phyloP scores from a whole-genome alignment of 768 basidiomycete species.

The Lactarius evosmus region DNA sequence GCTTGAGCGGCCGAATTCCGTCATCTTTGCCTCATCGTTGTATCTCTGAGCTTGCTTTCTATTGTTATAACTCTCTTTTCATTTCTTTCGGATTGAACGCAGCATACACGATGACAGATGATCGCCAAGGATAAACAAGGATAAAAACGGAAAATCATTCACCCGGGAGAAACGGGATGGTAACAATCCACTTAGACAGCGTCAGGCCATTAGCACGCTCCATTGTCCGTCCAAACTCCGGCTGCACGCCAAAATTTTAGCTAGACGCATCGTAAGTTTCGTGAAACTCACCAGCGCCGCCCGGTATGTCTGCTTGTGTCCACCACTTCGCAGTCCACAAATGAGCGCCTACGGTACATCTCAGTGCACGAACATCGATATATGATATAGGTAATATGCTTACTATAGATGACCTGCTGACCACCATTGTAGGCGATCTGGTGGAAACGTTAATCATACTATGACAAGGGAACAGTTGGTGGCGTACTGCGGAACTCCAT shows the following conservation, averaged over 20 bases:
- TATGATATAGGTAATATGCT: conserved; percentile 20
- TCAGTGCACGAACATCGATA: not conserved
- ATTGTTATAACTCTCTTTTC: not conserved
- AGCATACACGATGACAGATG: not conserved
- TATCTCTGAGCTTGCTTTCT: conserved; percentile 51
- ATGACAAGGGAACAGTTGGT: not conserved
- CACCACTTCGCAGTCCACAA: conserved; percentile 65
- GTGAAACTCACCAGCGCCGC: conserved; percentile 42
- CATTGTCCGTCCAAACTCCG: conserved; percentile 53
- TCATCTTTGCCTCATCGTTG: conserved; percentile 86
- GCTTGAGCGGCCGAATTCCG: conserved; percentile 91
- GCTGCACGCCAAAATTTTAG: conserved; percentile 34
- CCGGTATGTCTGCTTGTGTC: conserved; percentile 57
- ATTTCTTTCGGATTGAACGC: not conserved
- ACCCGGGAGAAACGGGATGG: not conserved
- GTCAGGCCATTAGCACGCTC: conserved; percentile 39
- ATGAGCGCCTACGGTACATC: conserved; percentile 39
- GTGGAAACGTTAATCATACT: conserved; percentile 4
- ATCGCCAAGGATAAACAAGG: not conserved
- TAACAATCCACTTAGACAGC: not conserved
- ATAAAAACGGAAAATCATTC: not conserved
- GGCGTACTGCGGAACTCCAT: conserved; percentile 46
- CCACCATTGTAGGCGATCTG: conserved; percentile 49
- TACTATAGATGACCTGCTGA: conserved; percentile 45
- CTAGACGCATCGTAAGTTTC: not conserved